These are phyloP conservation scores for Gypsophila paniculata DNA, from an alignment of 179 eudicot genomes.

Conservation along the genomic window DNA sequence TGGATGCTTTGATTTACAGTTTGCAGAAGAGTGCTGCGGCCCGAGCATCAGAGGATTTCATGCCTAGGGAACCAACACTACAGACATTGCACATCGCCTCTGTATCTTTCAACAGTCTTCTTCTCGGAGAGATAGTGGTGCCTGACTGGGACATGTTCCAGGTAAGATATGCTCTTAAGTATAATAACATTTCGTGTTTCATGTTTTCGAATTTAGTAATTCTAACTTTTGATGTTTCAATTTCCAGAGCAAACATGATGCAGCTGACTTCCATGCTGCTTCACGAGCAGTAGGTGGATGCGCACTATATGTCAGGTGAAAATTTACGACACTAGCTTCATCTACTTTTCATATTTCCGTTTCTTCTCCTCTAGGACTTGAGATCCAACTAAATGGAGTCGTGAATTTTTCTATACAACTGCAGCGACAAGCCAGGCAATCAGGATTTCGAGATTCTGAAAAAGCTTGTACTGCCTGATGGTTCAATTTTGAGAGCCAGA, in stretches of 20 bases:
- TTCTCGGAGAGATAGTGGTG: slow-evolving; percentile 73
- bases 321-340: not conserved
- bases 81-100: slow-evolving; percentile 72
- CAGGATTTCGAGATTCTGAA: slow-evolving; percentile 63
- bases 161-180: slow-evolving; percentile 29
- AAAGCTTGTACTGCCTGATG: slow-evolving; percentile 66
- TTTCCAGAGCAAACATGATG: slow-evolving; percentile 55
- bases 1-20: slow-evolving; percentile 29
- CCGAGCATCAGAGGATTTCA: slow-evolving; percentile 82
- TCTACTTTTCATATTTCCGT: not conserved
- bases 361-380: not conserved
- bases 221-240: slow-evolving; percentile 10
- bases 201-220: not conserved
- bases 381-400: not conserved
- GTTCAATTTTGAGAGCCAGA: slow-evolving; percentile 62
- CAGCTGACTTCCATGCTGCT: slow-evolving; percentile 74
- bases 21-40: slow-evolving; percentile 58
- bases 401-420: slow-evolving; percentile 9
- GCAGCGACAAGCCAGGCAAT: slow-evolving; percentile 65
- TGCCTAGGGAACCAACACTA: slow-evolving; percentile 58
- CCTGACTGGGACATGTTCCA: slow-evolving; percentile 97
- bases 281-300: slow-evolving; percentile 77
- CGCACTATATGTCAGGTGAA: slow-evolving; percentile 72
- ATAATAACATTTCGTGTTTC: not conserved
- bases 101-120: slow-evolving; percentile 66